These are phyloP conservation scores for Tolypocladium ovalisporum DNA, from an alignment of 2,329 filamentous ascomycete genomes.

Conservation along the genomic window DNA sequence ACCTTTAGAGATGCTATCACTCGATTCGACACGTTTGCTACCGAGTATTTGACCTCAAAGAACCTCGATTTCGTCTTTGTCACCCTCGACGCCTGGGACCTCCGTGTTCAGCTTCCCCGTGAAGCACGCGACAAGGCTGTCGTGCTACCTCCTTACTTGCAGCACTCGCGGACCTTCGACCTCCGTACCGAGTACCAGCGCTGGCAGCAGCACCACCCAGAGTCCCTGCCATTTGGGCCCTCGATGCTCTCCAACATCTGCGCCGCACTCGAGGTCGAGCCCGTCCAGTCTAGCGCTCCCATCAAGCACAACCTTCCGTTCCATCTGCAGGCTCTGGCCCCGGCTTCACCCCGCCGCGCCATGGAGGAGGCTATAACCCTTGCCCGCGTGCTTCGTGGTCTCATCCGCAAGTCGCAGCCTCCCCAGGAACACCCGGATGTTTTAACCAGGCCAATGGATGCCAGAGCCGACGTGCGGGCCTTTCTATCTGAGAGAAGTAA, in stretches of 20 bases:
- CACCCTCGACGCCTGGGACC: conserved; percentile 95
- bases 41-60: conserved; percentile 80
- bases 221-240: conserved; percentile 91
- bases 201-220: conserved; percentile 97
- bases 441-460: conserved; percentile 89
- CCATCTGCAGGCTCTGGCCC: conserved; percentile 90
- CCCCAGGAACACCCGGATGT: conserved; percentile 91
- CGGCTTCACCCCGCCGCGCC: conserved; percentile 86
- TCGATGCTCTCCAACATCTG: conserved; percentile 96
- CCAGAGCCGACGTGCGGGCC: conserved; percentile 86
- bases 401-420: conserved; percentile 94
- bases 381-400: conserved; percentile 78
- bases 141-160: conserved; percentile 88
- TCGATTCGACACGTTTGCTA: conserved; percentile 87
- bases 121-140: conserved; percentile 98
- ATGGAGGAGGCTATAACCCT: conserved; percentile 97
- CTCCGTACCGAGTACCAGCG: conserved; percentile 94
- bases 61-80: conserved; percentile 97
- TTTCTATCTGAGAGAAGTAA: conserved; percentile 96
- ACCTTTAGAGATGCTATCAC: conserved; percentile 95
- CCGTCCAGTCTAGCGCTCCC: conserved; percentile 90
- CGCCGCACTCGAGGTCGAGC: conserved; percentile 93
- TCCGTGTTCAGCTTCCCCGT: conserved; percentile 91
- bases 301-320: conserved; percentile 99
- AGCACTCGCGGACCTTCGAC: conserved; percentile 96